Conservation (phyloP, 352 stramenopile species). For the Phytophthora quininea region DNA sequence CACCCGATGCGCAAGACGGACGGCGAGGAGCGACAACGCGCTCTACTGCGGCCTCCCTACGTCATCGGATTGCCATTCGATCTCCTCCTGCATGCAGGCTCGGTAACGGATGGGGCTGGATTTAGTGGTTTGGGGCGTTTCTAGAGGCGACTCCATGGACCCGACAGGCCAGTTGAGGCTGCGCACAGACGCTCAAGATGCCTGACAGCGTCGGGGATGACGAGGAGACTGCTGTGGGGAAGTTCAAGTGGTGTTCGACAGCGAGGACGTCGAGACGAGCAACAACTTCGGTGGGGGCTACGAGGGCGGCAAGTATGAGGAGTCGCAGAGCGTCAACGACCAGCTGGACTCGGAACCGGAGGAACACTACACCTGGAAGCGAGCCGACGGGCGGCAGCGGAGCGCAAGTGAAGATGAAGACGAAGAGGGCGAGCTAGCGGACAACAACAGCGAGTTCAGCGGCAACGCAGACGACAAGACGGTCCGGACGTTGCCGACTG, state of each 20-base stretch:
- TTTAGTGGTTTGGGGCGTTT: slow-evolving; percentile 12
- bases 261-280: background rate
- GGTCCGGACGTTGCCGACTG: slow-evolving; percentile 60
- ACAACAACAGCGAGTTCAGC: slow-evolving; percentile 37
- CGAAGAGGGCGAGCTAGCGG: slow-evolving; percentile 35
- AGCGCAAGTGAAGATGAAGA: slow-evolving; percentile 35
- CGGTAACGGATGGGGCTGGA: slow-evolving; percentile 13
- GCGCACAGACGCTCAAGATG: slow-evolving; percentile 14
- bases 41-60: background rate
- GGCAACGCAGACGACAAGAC: slow-evolving; percentile 19
- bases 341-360: slow-evolving; percentile 19
- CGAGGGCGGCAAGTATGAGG: slow-evolving; percentile 19
- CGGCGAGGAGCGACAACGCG: background rate
- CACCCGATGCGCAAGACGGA: background rate
- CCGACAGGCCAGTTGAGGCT: background rate
- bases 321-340: slow-evolving; percentile 15
- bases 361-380: slow-evolving; percentile 67
- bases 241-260: slow-evolving; percentile 14
- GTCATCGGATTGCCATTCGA: slow-evolving; percentile 1
- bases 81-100: too few species aligned
- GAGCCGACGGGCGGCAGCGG: slow-evolving; percentile 53
- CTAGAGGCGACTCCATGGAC: background rate
- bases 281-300: slow-evolving; percentile 1
- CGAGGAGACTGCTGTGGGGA: slow-evolving; percentile 9
- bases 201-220: slow-evolving; percentile 10